phyloP scores from a whole-genome alignment of 768 basidiomycete genomes.

The Lentinula raphanica region DNA sequence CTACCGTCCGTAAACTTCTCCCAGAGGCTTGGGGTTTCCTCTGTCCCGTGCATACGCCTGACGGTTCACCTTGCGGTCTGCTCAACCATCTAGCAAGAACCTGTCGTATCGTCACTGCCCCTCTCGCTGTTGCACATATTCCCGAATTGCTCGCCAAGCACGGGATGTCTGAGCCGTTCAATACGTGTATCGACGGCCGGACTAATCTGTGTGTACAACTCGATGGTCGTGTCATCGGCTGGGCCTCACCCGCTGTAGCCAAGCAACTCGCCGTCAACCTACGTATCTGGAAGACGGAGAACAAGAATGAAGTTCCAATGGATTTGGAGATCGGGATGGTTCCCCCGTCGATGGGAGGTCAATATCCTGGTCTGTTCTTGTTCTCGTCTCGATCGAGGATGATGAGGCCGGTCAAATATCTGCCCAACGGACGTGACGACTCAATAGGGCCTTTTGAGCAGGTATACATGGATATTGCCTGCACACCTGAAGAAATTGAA shows the following conservation, averaged over 20 bases:
- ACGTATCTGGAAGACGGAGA: slow-evolving; percentile 93
- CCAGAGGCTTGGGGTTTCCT: slow-evolving; percentile 99
- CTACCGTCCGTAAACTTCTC: slow-evolving; percentile 90
- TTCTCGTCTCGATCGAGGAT: slow-evolving; percentile 85
- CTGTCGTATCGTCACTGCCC: slow-evolving; percentile 82
- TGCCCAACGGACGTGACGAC: slow-evolving; percentile 81
- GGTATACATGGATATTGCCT: slow-evolving; percentile 98
- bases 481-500: slow-evolving; percentile 81
- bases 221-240: slow-evolving; percentile 94
- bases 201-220: slow-evolving; percentile 86
- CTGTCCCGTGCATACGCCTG: slow-evolving; percentile 98
- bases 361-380: slow-evolving; percentile 93
- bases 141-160: slow-evolving; percentile 77
- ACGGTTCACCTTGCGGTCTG: slow-evolving; percentile 95
- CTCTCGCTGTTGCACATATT: slow-evolving; percentile 71
- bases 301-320: slow-evolving; percentile 71
- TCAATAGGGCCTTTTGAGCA: slow-evolving; percentile 96
- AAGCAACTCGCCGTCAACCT: slow-evolving; percentile 78
- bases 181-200: slow-evolving; percentile 73
- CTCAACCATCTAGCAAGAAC: slow-evolving; percentile 94
- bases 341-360: slow-evolving; percentile 84
- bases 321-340: slow-evolving; percentile 95
- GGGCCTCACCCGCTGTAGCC: slow-evolving; percentile 74
- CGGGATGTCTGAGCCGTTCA: slow-evolving; percentile 92
- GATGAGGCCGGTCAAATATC: slow-evolving; percentile 96